Percentiles rank a stretch among this genome's conserved stretches.
phyloP scores from a whole-genome alignment of 2,329 filamentous ascomycete species.

The Fusarium haematococcum region DNA sequence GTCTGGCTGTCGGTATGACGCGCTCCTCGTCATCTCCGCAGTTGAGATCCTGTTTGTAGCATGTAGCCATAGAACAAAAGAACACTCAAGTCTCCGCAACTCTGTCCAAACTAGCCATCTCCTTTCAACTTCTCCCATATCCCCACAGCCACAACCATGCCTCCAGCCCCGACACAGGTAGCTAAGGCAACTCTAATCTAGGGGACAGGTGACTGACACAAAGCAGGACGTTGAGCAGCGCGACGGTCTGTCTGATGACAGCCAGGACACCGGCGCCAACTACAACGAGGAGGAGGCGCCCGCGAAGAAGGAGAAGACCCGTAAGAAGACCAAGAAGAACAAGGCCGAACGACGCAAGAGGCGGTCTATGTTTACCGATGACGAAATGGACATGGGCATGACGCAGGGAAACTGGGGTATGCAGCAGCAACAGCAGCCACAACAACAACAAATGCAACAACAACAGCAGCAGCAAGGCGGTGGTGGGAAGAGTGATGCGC shows the following conservation, averaged over 20 bases:
- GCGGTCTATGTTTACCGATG: slow-evolving; percentile 24
- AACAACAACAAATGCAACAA: slow-evolving; percentile 18
- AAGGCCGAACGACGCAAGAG: slow-evolving; percentile 35
- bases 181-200: neutral
- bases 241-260: neutral
- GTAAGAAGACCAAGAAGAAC: slow-evolving; percentile 38
- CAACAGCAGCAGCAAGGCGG: slow-evolving; percentile 30
- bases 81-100: neutral
- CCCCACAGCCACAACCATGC: neutral
- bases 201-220: neutral
- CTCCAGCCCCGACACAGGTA: neutral
- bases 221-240: neutral
- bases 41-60: neutral
- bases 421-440: slow-evolving; percentile 29
- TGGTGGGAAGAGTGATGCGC: slow-evolving; percentile 42
- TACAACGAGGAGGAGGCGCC: slow-evolving; percentile 29
- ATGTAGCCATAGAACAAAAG: neutral
- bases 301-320: neutral
- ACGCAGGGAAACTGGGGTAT: slow-evolving; percentile 26
- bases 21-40: neutral
- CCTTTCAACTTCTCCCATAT: neutral
- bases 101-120: neutral
- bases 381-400: slow-evolving; percentile 31
- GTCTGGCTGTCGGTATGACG: neutral
- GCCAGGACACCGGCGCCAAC: neutral